Base-by-base conservation (phyloP, 768 basidiomycete species). In the Lyophyllum decastes region DNA sequence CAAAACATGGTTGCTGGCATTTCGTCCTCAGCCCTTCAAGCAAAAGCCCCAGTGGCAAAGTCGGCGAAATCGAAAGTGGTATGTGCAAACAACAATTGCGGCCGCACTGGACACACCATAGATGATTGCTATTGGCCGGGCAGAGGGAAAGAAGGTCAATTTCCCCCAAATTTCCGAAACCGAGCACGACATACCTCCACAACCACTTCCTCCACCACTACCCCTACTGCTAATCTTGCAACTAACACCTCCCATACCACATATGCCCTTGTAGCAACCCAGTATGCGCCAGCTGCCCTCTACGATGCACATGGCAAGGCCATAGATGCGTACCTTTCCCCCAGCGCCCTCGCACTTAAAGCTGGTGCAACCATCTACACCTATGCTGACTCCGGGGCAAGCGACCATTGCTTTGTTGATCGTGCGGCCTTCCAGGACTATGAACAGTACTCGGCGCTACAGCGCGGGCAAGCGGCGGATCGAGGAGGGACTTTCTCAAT, bases 401-500 rank as follows among this genome's bases (percentile, higher is more conserved):
- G 40, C 16, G 38, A 53, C 52, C 52, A 53, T 21, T 53, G 52
- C 38, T 53, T 53, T 21, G 52, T 43, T 14, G 26, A 43, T 2
- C 16, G 24, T 0, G 12, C 14, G 11, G 40, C 4, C 14, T 53
- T 53, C 26, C 1, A 1, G 4, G 24, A 53, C 14, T 53, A 53
- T 27, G 19, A 22, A 16, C 14, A 3, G 5, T 44, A 6, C 12
- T 11, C 35, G 3, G 25, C 10, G 12, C 52, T 22, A 1, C 35
- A 40, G 2, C 6, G 27, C 11, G 52, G 52, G 8, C 38, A 17
- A 5, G 3, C 52, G 1, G 52, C 40, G 3, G 6, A 35, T 19
- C 35, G 38, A 2, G 52, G 22, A 10, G 38, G 19, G 1, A 19
- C 5, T 11, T 43, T 53, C 24, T 1, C 14, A 1, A 53, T 53